A percentile compares a stretch with the other conserved stretches of the same genome.
Evolutionary conservation across 345 rosid species (phyloP).

Genomic region (Linum tenue): DNA sequence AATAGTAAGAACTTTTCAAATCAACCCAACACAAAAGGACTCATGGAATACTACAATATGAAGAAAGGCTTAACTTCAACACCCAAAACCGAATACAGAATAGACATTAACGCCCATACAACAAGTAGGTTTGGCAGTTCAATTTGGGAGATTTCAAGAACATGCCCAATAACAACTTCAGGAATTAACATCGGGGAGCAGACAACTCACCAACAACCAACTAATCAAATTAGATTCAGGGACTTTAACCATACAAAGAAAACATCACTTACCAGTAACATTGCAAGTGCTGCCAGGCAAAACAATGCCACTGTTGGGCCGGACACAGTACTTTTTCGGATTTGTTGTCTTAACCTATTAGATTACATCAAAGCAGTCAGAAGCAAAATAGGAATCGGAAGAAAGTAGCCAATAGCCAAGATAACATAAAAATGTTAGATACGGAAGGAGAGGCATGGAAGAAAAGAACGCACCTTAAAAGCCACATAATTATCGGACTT

Average conservation of each 20-base stretch:
- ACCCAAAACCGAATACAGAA: not conserved
- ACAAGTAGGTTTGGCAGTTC: too few relatives aligned
- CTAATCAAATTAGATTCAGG: not conserved
- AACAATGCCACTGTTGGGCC: slow-evolving; percentile 73
- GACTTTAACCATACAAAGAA: not conserved
- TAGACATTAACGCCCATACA: not conserved
- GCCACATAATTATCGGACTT: slow-evolving; percentile 56
- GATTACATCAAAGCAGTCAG: not conserved
- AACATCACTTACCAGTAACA: slow-evolving; percentile 44
- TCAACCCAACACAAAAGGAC: slow-evolving; percentile 8
- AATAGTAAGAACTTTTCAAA: too few relatives aligned
- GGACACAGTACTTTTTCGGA: slow-evolving; percentile 75
- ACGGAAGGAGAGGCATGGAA: not conserved
- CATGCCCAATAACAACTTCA: not conserved
- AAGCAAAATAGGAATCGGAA: not conserved
- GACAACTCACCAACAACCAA: not conserved
- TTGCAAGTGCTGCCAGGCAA: slow-evolving; percentile 50
- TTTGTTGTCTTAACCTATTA: slow-evolving; percentile 78
- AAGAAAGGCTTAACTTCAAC: not conserved
- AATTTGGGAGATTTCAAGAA: too few relatives aligned
- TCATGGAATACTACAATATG: not conserved
- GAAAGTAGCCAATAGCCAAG: not conserved
- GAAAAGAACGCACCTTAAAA: slow-evolving; percentile 45
- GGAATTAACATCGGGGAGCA: not conserved
- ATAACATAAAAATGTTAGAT: not conserved